These are phyloP conservation scores for Naganishia sp. DNA, from an alignment of 1,284 basidiomycete genomes.

Conservation along the genomic window DNA sequence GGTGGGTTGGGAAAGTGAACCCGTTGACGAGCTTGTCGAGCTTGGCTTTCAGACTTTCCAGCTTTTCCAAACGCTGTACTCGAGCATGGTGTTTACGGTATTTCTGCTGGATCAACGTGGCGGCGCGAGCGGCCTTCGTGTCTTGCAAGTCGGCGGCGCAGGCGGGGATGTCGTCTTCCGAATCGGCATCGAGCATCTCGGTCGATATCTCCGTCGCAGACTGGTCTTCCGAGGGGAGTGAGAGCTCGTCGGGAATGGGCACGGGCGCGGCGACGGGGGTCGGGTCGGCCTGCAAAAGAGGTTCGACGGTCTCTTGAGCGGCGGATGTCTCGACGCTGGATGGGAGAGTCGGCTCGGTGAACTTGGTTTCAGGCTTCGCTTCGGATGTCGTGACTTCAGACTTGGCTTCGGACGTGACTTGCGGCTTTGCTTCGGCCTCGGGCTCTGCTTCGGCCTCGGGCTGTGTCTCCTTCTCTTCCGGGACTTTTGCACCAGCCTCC, in stretches of 20 bases:
- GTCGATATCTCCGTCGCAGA: background rate
- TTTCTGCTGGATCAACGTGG: constrained; percentile 28
- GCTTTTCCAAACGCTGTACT: constrained; percentile 31
- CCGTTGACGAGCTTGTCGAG: constrained; percentile 30
- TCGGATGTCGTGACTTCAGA: no score
- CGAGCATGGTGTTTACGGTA: constrained; percentile 31
- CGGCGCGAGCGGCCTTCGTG: constrained; percentile 37
- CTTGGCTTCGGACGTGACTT: background rate
- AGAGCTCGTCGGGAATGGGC: background rate
- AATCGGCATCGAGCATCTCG: background rate
- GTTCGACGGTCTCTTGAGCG: no score
- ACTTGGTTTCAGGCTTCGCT: no score
- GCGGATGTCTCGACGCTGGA: background rate
- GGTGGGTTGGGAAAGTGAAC: constrained; percentile 31
- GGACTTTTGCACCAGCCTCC: background rate
- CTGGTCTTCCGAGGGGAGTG: background rate
- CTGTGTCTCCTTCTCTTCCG: background rate
- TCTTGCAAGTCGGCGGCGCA: constrained; percentile 33
- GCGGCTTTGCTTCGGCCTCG: background rate
- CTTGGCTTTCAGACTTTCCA: constrained; percentile 27
- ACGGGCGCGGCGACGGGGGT: background rate
- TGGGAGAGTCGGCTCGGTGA: background rate
- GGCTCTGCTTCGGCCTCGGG: background rate
- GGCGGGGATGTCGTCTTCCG: constrained; percentile 10
- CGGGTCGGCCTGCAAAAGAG: background rate